These are phyloP conservation scores for Multifurca ochricompacta DNA, from an alignment of 768 basidiomycete genomes.

Conservation along the genomic window DNA sequence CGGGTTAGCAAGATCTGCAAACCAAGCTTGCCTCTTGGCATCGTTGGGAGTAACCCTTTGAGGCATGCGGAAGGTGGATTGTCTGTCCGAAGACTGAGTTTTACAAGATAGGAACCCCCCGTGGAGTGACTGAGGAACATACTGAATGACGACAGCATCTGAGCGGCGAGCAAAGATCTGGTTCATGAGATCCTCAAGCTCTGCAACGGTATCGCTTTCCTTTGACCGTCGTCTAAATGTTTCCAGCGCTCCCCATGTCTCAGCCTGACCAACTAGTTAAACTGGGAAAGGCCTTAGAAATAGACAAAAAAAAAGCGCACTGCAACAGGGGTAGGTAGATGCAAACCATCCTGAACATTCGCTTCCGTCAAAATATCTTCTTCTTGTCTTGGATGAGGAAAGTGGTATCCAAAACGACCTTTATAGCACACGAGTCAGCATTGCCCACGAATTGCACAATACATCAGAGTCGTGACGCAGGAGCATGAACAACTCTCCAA, in stretches of 20 bases:
- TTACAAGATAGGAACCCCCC: background rate
- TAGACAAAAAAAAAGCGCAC: conserved; percentile 34
- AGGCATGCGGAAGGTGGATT: conserved; percentile 70
- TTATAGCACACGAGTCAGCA: background rate
- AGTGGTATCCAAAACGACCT: conserved; percentile 76
- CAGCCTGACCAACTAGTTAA: conserved; percentile 36
- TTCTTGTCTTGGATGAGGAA: conserved; percentile 65
- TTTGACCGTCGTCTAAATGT: conserved; percentile 45
- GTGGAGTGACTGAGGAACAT: conserved; percentile 26
- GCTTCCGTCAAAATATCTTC: conserved; percentile 62
- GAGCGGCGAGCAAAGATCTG: conserved; percentile 62
- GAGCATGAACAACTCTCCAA: background rate
- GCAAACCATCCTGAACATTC: conserved; percentile 62
- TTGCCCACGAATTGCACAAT: background rate
- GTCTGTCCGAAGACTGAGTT: conserved; percentile 29
- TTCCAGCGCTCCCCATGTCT: conserved; percentile 53
- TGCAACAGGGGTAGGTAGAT: conserved; percentile 43
- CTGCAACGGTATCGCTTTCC: conserved; percentile 43
- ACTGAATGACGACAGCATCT: conserved; percentile 57
- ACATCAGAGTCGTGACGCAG: background rate
- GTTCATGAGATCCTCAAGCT: conserved; percentile 68
- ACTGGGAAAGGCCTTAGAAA: background rate
- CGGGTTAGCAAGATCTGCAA: conserved; percentile 73
- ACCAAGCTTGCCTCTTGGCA: conserved; percentile 73
- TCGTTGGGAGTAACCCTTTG: conserved; percentile 78